Base-by-base conservation (phyloP, 2,329 filamentous ascomycete species). In the Venturia asperata region DNA sequence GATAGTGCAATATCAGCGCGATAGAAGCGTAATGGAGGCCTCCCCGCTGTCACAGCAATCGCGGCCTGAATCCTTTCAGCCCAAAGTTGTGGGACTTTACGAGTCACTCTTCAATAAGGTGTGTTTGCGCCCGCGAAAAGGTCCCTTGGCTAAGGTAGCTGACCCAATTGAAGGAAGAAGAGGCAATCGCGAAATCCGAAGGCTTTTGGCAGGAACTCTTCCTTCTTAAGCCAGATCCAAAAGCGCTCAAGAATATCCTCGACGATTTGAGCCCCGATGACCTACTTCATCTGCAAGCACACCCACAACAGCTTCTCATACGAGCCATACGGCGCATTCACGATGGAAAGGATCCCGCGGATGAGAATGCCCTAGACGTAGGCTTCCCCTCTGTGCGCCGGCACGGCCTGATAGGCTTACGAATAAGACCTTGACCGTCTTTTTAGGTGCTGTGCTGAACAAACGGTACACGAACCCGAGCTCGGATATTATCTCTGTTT, bases 161-260 rank as follows among this genome's bases (percentile, higher is more conserved):
- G 69, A 71, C 71, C 75, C 72, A 37, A 6, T 19, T 74, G 89
- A 24, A 47, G 58, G 71, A 74, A 49, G 73, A 77, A 15, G 74
- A 80, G 78, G 85, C 88, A 68, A 77, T 80, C 63, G 88, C 92
- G 37, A 88, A 88, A 68, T 85, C 90, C 0, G 91, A 96, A 67
- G 93, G 92, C 55, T 99, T 97, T 78, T 99, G 94, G 94, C 84
- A 86, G 69, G 94, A 97, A 77, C 92, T 99, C 78, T 99, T 99
- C 76, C 83, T 99, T 45, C 82, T 97, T 66, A 87, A 87, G 68
- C 92, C 93, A 27, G 91, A 97, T 73, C 83, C 85, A 64, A 75
- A 81, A 5, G 83, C 86, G 61, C 79, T 99, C 68, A 84, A 85
- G 73, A 79, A 78, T 62, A 83, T 92, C 61, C 79, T 99, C 67